phyloP scores from a whole-genome alignment of 768 basidiomycete genomes.

The Kwoniella sp. region DNA sequence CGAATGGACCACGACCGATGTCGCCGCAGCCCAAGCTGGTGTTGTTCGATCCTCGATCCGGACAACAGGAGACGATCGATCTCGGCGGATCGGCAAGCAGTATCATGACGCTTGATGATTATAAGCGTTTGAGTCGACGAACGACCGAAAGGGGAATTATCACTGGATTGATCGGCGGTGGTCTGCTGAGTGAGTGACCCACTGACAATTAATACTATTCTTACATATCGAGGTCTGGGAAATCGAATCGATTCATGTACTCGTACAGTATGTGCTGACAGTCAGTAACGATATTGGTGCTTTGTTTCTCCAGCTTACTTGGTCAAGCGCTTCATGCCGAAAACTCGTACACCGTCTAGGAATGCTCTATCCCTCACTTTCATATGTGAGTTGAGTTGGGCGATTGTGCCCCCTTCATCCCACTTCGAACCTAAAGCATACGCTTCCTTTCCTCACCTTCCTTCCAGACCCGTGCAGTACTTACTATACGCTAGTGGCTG shows the following conservation, averaged over 20 bases:
- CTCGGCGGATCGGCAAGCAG: constrained; percentile 18
- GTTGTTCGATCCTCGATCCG: constrained; percentile 25
- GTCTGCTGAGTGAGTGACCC: constrained; percentile 22
- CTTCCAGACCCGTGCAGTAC: neutral
- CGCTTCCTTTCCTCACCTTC: neutral
- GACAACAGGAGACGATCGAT: constrained; percentile 21
- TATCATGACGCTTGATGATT: constrained; percentile 27
- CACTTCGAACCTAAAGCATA: too few relatives aligned
- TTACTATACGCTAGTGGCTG: too few relatives aligned
- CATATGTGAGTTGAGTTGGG: constrained; percentile 24
- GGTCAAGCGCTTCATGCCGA: constrained; percentile 23
- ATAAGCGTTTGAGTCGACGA: constrained; percentile 24
- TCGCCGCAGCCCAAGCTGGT: constrained; percentile 20
- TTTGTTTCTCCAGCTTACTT: constrained; percentile 19
- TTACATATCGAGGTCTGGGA: too few relatives aligned
- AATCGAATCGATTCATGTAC: too few relatives aligned
- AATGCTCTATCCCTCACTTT: constrained; percentile 30
- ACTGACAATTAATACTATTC: too few relatives aligned
- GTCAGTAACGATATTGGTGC: too few relatives aligned
- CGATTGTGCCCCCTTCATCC: too few relatives aligned
- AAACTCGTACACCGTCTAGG: constrained; percentile 23
- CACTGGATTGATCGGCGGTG: constrained; percentile 28
- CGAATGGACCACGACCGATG: neutral
- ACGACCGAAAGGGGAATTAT: constrained; percentile 28
- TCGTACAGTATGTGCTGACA: too few relatives aligned